These are phyloP conservation scores for Collybiopsis confluens DNA, from an alignment of 768 basidiomycete species.

Conservation along the genomic window DNA sequence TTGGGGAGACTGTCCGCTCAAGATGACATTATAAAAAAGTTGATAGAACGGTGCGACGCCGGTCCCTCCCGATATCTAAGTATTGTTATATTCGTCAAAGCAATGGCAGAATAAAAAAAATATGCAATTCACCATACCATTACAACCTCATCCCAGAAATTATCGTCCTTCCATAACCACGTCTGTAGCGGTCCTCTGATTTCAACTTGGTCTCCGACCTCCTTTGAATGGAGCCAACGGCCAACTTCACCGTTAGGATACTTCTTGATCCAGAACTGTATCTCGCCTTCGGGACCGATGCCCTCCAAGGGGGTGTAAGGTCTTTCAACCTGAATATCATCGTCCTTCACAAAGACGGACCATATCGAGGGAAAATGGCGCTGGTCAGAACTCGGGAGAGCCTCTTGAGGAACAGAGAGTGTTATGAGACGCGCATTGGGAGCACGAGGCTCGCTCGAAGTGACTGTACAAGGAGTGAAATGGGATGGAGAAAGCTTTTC, in stretches of 20 bases:
- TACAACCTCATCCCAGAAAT: conserved; percentile 71
- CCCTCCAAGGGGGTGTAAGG: conserved; percentile 81
- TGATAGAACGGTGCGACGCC: conserved; percentile 87
- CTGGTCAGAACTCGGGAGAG: conserved; percentile 24
- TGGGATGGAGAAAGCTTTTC: conserved; percentile 41
- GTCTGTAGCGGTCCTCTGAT: conserved; percentile 73
- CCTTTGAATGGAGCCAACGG: conserved; percentile 75
- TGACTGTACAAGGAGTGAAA: conserved; percentile 59
- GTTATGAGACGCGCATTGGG: conserved; percentile 62
- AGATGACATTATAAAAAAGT: conserved; percentile 55
- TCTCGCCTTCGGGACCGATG: conserved; percentile 58
- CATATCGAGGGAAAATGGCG: conserved; percentile 47
- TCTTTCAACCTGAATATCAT: conserved; percentile 84
- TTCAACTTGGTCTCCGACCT: conserved; percentile 63
- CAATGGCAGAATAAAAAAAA: no score
- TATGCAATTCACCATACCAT: conserved; percentile 57
- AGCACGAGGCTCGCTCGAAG: conserved; percentile 48
- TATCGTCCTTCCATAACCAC: conserved; percentile 48
- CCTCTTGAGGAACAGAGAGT: conserved; percentile 46
- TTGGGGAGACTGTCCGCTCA: conserved; percentile 15
- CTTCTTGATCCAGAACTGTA: conserved; percentile 79
- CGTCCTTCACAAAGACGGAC: conserved; percentile 80
- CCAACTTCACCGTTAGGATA: conserved; percentile 79
- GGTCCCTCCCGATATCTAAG: conserved; percentile 86
- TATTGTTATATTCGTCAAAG: no score